These are phyloP conservation scores for Tuber umbilicatum DNA, from an alignment of 495 filamentous ascomycete species.

Conservation along the genomic window DNA sequence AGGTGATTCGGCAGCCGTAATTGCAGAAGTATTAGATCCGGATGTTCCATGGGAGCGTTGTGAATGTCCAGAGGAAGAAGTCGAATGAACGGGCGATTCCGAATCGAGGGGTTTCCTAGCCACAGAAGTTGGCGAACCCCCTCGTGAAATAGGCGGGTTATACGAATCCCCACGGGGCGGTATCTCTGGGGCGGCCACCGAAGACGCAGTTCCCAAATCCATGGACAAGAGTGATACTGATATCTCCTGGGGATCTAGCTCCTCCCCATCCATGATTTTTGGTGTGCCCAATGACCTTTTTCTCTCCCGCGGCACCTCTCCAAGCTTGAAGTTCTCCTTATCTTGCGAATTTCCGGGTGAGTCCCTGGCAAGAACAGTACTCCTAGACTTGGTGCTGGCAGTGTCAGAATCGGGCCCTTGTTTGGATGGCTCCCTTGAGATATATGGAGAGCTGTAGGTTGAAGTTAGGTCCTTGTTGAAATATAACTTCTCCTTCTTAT, in stretches of 20 bases:
- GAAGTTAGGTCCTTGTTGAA: not conserved
- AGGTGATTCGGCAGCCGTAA: constrained; percentile 37
- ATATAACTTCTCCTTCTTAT: constrained; percentile 24
- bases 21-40: constrained; percentile 37
- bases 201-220: constrained; percentile 15
- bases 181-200: constrained; percentile 20
- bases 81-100: constrained; percentile 34
- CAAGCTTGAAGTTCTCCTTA: constrained; percentile 60
- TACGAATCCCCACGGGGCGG: constrained; percentile 40
- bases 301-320: constrained; percentile 61
- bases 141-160: constrained; percentile 26
- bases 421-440: constrained; percentile 18
- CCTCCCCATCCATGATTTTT: constrained; percentile 16
- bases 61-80: constrained; percentile 34
- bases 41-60: constrained; percentile 36
- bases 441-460: constrained; percentile 15
- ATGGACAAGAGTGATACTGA: constrained; percentile 34
- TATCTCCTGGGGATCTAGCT: constrained; percentile 26
- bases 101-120: constrained; percentile 35
- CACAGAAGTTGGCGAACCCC: constrained; percentile 24
- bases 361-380: constrained; percentile 7
- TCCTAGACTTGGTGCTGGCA: constrained; percentile 17
- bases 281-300: constrained; percentile 50
- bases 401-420: not conserved
- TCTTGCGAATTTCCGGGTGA: constrained; percentile 20